Evolutionary conservation across 371 early-diverging fungal species (phyloP).

Genomic region (Mucor lusitanicus): DNA sequence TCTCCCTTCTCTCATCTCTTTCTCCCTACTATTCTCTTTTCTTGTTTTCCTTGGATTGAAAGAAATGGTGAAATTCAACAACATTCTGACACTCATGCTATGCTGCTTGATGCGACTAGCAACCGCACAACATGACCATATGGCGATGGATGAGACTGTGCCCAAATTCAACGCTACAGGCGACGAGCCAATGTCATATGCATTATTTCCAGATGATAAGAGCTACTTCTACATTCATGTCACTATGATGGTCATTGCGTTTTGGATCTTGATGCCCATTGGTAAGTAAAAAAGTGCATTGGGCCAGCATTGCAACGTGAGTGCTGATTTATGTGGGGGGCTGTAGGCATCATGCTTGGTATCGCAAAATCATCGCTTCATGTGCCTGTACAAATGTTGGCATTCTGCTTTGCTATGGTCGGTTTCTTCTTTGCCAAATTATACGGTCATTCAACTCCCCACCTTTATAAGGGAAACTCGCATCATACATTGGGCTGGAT

Average conservation of each 20-base stretch:
- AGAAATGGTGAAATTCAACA: background rate
- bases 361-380: constrained; percentile 53
- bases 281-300: constrained; percentile 27
- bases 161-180: constrained; percentile 50
- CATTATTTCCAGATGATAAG: constrained; percentile 43
- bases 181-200: constrained; percentile 54
- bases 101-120: background rate
- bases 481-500: constrained; percentile 54
- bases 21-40: background rate
- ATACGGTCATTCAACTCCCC: constrained; percentile 51
- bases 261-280: constrained; percentile 53
- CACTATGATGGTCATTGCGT: constrained; percentile 46
- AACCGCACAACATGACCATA: constrained; percentile 40
- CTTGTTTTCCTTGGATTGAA: too few relatives aligned
- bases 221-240: constrained; percentile 46
- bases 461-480: constrained; percentile 45
- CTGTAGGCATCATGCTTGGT: constrained; percentile 48
- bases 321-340: background rate
- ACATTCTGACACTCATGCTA: background rate
- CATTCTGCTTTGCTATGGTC: constrained; percentile 36
- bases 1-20: background rate
- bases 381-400: constrained; percentile 40
- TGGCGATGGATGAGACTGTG: constrained; percentile 30
- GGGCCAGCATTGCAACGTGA: too few relatives aligned
- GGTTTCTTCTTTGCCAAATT: constrained; percentile 51